phyloP scores from a whole-genome alignment of 2,329 filamentous ascomycete genomes.

The Drechslera avenae region DNA sequence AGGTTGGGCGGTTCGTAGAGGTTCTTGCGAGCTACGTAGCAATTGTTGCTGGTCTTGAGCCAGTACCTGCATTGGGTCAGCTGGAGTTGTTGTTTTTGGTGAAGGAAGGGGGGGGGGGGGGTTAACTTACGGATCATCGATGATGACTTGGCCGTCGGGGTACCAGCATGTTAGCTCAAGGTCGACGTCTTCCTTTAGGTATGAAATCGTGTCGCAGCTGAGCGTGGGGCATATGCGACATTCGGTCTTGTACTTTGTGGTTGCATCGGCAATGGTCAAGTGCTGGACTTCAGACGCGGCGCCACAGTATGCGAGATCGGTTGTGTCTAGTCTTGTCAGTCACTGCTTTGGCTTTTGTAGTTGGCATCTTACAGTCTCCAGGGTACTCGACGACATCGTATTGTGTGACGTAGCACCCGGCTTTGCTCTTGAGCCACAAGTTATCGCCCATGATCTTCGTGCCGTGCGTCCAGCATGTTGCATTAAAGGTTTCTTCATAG shows the following conservation, averaged over 20 bases:
- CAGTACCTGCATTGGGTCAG: slow-evolving; percentile 22
- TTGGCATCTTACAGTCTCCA: slow-evolving; percentile 29
- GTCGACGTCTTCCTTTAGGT: slow-evolving; percentile 33
- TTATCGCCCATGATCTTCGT: slow-evolving; percentile 35
- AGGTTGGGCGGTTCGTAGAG: slow-evolving; percentile 33
- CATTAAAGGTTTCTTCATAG: slow-evolving; percentile 25
- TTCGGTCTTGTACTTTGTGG: slow-evolving; percentile 35
- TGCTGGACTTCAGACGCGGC: slow-evolving; percentile 29
- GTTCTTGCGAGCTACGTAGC: slow-evolving; percentile 36
- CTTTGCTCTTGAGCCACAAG: slow-evolving; percentile 37
- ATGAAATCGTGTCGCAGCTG: slow-evolving; percentile 28
- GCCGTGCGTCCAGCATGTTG: slow-evolving; percentile 38
- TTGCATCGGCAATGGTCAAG: slow-evolving; percentile 33
- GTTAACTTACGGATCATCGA: slow-evolving; percentile 34
- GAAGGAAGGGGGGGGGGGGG: not conserved
- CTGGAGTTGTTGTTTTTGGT: not conserved
- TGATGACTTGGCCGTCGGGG: slow-evolving; percentile 29
- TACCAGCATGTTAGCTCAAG: slow-evolving; percentile 39
- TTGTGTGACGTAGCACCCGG: slow-evolving; percentile 39
- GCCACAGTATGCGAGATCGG: slow-evolving; percentile 36
- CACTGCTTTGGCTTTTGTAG: no score
- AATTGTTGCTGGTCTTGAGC: slow-evolving; percentile 41
- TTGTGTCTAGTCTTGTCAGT: slow-evolving; percentile 18
- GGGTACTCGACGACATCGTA: slow-evolving; percentile 35
- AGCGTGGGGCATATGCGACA: slow-evolving; percentile 33